These are phyloP conservation scores for Papiliotrema flavescens DNA, from an alignment of 1,284 basidiomycete genomes.

Conservation along the genomic window DNA sequence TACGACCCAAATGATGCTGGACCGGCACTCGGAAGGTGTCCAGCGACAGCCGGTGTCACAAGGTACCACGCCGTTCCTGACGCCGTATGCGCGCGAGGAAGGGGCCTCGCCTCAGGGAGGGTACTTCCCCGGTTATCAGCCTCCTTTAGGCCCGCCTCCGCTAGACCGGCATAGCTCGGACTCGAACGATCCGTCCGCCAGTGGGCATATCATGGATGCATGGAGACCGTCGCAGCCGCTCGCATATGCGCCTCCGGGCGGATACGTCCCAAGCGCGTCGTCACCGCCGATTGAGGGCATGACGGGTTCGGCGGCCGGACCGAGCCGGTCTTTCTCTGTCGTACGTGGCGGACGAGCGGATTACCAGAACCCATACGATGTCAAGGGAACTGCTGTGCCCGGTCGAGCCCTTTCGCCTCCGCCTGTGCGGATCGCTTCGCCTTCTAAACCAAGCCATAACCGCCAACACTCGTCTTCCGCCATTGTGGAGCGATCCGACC, in stretches of 20 bases:
- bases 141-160: slow-evolving; percentile 30
- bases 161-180: slow-evolving; percentile 28
- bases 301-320: slow-evolving; percentile 6
- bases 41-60: slow-evolving; percentile 19
- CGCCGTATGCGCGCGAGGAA: slow-evolving; percentile 7
- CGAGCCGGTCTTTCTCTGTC: slow-evolving; percentile 39
- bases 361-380: slow-evolving; percentile 29
- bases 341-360: slow-evolving; percentile 43
- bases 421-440: slow-evolving; percentile 20
- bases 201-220: slow-evolving; percentile 37
- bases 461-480: slow-evolving; percentile 29
- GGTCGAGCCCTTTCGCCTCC: slow-evolving; percentile 11
- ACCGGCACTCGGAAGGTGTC: slow-evolving; percentile 44
- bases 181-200: slow-evolving; percentile 18
- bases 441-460: slow-evolving; percentile 19
- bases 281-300: slow-evolving; percentile 15
- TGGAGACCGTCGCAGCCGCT: slow-evolving; percentile 22
- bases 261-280: slow-evolving; percentile 12
- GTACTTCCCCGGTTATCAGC: slow-evolving; percentile 9
- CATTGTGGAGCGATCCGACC: slow-evolving; percentile 22
- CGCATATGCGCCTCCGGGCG: slow-evolving; percentile 22
- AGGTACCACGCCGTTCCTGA: slow-evolving; percentile 17
- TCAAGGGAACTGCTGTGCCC: neutral
- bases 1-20: slow-evolving; percentile 50
- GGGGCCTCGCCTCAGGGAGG: slow-evolving; percentile 8